phyloP scores from a whole-genome alignment of 345 rosid genomes.

The Gossypium herbaceum region DNA sequence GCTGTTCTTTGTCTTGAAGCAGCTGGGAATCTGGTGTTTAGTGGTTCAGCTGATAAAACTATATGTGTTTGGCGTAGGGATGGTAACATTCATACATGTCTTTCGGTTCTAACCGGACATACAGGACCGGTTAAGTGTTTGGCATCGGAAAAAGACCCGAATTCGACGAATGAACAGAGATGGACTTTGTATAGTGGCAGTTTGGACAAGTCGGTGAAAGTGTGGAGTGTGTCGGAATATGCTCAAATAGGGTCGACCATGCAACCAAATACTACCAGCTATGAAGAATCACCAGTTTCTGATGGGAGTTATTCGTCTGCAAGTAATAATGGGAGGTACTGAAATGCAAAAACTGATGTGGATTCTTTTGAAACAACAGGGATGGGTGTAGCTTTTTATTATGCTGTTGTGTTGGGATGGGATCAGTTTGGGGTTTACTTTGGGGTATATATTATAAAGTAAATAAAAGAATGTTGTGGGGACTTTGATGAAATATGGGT shows the following conservation, averaged over 20 bases:
- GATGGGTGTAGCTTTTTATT: background rate
- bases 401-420: background rate
- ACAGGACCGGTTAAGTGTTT: conserved; percentile 88
- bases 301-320: conserved; percentile 33
- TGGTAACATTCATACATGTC: conserved; percentile 62
- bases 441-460: background rate
- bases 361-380: too few species aligned
- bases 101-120: conserved; percentile 91
- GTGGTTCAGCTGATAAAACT: conserved; percentile 95
- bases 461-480: background rate
- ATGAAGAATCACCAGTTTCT: conserved; percentile 35
- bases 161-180: conserved; percentile 37
- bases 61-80: conserved; percentile 92
- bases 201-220: conserved; percentile 88
- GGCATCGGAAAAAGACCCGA: conserved; percentile 68
- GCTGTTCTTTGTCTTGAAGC: conserved; percentile 82
- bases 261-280: conserved; percentile 34
- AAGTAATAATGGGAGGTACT: conserved; percentile 25
- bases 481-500: background rate
- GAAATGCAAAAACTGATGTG: too few species aligned
- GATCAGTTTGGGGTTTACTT: background rate
- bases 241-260: conserved; percentile 34
- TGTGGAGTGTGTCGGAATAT: conserved; percentile 81
- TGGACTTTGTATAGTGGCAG: conserved; percentile 94
- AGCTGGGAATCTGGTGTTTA: conserved; percentile 71